phyloP scores from a whole-genome alignment of 2,329 filamentous ascomycete genomes.

The Sphaceloma murrayae region DNA sequence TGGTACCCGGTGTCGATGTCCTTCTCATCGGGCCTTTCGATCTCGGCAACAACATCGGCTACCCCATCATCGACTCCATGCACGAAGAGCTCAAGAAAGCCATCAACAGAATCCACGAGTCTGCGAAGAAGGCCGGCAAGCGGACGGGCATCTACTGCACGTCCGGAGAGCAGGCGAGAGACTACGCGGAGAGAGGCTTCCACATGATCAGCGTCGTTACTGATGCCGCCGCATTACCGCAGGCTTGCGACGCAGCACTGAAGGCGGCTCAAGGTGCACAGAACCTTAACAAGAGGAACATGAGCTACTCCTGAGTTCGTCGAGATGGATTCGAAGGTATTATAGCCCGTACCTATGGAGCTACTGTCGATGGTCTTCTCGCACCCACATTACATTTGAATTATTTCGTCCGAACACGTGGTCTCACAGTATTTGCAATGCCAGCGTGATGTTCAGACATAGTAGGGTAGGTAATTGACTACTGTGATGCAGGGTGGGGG shows the following conservation, averaged over 20 bases:
- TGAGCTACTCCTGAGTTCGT: conserved; percentile 7
- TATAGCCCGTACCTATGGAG: background rate
- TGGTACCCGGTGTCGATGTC: conserved; percentile 44
- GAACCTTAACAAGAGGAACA: background rate
- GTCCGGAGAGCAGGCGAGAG: conserved; percentile 42
- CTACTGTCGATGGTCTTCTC: too few species aligned
- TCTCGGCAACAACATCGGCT: conserved; percentile 49
- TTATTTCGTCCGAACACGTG: too few species aligned
- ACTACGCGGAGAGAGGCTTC: conserved; percentile 46
- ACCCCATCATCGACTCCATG: conserved; percentile 41
- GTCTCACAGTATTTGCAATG: background rate
- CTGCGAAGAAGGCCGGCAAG: conserved; percentile 45
- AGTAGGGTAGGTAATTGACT: too few species aligned
- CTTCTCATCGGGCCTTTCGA: conserved; percentile 48
- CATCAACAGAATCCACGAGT: conserved; percentile 43
- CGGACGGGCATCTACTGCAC: conserved; percentile 47
- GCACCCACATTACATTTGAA: too few species aligned
- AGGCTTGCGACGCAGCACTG: conserved; percentile 24
- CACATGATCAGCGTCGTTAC: conserved; percentile 40
- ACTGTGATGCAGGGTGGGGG: too few species aligned
- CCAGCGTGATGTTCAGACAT: background rate
- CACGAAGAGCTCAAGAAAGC: conserved; percentile 43
- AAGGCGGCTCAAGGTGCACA: conserved; percentile 22
- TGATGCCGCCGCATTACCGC: conserved; percentile 26
- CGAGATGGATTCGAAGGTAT: background rate